These are phyloP conservation scores for Penicillium sp. DNA, from an alignment of 2,329 filamentous ascomycete genomes.

Conservation along the genomic window DNA sequence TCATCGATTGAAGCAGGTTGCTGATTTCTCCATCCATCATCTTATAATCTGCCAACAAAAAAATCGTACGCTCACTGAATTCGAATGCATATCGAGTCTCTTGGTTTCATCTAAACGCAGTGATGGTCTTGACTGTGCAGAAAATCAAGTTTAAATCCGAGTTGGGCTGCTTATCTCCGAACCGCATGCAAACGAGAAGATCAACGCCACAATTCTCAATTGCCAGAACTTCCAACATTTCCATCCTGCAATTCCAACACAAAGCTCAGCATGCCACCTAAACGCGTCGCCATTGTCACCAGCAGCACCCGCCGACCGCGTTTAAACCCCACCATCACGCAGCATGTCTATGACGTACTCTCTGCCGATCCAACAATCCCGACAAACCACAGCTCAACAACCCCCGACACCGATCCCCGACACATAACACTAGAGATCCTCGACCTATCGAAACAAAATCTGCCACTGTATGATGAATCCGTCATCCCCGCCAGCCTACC, in stretches of 20 bases:
- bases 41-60: too few species aligned
- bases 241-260: not conserved
- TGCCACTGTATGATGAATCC: constrained; percentile 44
- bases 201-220: too few species aligned
- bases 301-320: constrained; percentile 39
- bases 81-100: too few species aligned
- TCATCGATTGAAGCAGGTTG: too few species aligned
- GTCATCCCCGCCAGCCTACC: constrained; percentile 40
- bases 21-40: too few species aligned
- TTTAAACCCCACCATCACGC: constrained; percentile 38
- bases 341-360: constrained; percentile 33
- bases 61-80: too few species aligned
- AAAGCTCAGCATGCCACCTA: constrained; percentile 20
- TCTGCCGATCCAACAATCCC: constrained; percentile 19
- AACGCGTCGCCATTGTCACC: constrained; percentile 38
- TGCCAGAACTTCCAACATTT: not conserved
- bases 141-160: too few species aligned
- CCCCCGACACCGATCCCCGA: constrained; percentile 17
- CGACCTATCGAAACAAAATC: constrained; percentile 33
- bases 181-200: too few species aligned
- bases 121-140: too few species aligned
- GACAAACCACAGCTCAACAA: constrained; percentile 9
- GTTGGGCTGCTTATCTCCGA: not conserved
- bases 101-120: too few species aligned
- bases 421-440: constrained; percentile 30